Conservation (phyloP, 1,139 yeast genomes). For the Diutina scorzettiae region DNA sequence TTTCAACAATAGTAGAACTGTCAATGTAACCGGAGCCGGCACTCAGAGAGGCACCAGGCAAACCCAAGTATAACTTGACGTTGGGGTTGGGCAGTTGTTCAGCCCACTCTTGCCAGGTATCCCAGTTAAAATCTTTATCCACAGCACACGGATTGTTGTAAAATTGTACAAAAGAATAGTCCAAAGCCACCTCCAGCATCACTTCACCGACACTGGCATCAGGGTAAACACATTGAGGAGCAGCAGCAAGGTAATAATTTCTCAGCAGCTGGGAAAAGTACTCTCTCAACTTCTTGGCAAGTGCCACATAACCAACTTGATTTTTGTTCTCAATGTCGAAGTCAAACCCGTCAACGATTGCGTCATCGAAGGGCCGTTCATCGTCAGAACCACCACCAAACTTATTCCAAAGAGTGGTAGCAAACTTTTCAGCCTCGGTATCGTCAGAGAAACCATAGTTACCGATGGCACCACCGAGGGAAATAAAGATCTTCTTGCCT, state of each 20-base stretch:
- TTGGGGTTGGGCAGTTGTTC: constrained; percentile 52
- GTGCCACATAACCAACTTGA: constrained; percentile 46
- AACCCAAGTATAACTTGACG: constrained; percentile 56
- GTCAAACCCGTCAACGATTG: constrained; percentile 35
- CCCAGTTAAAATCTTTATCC: constrained; percentile 61
- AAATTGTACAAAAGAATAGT: constrained; percentile 84
- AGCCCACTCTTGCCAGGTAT: constrained; percentile 72
- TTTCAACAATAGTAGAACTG: constrained; percentile 10
- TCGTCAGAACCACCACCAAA: constrained; percentile 66
- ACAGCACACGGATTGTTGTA: constrained; percentile 80
- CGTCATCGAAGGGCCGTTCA: constrained; percentile 64
- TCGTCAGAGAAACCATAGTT: constrained; percentile 61
- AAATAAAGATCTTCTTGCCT: constrained; percentile 70
- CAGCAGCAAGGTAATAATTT: constrained; percentile 72
- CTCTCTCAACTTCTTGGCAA: constrained; percentile 48
- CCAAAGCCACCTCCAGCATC: constrained; percentile 50
- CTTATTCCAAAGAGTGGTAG: constrained; percentile 68
- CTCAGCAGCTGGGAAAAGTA: constrained; percentile 45
- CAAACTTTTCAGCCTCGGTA: constrained; percentile 53
- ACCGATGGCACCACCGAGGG: constrained; percentile 85
- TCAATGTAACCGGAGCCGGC: constrained; percentile 15
- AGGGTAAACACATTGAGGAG: constrained; percentile 93
- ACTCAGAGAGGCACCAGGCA: constrained; percentile 45
- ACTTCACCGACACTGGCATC: constrained; percentile 73
- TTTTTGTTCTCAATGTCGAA: constrained; percentile 33